phyloP scores from a whole-genome alignment of 2,329 filamentous ascomycete genomes.

The Aspergillus fijiensis region DNA sequence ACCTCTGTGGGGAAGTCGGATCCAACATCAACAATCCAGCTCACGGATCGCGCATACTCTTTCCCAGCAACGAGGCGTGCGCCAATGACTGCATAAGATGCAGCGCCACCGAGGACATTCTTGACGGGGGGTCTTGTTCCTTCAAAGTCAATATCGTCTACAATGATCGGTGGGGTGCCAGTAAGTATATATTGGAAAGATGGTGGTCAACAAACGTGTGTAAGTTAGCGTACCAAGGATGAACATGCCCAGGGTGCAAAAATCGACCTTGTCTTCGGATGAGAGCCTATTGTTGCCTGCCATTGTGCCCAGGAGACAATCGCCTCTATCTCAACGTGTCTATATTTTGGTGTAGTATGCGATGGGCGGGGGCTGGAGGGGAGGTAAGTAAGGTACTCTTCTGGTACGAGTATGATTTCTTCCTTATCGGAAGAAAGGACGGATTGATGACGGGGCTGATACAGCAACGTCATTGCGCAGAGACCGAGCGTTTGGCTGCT shows the following conservation, averaged over 20 bases:
- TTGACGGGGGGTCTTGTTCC: conserved; percentile 67
- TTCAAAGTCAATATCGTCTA: conserved; percentile 88
- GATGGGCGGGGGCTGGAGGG: neutral
- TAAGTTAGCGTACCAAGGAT: conserved; percentile 53
- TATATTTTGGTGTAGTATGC: neutral
- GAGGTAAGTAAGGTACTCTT: neutral
- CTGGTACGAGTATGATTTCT: neutral
- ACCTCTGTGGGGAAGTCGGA: conserved; percentile 77
- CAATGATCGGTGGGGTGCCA: neutral
- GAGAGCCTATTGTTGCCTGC: conserved; percentile 3
- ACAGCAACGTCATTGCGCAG: conserved; percentile 23
- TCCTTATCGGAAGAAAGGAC: conserved; percentile 13
- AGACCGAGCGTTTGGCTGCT: neutral
- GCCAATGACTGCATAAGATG: conserved; percentile 81
- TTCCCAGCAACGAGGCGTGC: conserved; percentile 81
- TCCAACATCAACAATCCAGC: conserved; percentile 89
- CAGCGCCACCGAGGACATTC: conserved; percentile 84
- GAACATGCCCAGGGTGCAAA: conserved; percentile 64
- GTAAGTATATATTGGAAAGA: conserved; percentile 12
- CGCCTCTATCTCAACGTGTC: neutral
- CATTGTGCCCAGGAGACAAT: conserved; percentile 16
- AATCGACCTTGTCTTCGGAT: conserved; percentile 46
- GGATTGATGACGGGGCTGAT: conserved; percentile 14
- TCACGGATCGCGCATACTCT: conserved; percentile 65
- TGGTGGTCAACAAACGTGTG: too few species aligned